Conservation (phyloP, 495 filamentous ascomycete genomes). For the Penicillium manginii region DNA sequence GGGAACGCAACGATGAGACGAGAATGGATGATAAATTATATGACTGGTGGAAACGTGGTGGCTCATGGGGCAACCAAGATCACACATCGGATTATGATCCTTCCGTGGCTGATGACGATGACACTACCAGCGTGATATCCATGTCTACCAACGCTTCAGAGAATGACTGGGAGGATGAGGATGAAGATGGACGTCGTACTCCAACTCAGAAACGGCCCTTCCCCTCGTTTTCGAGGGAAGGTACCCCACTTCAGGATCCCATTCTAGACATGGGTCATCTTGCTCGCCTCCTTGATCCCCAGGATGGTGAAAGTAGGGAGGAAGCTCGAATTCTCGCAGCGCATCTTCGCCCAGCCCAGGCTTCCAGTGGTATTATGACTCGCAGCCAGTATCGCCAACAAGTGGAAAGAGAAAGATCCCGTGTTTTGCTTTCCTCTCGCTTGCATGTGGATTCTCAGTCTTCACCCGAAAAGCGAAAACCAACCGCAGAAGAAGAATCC, state of each 20-base stretch:
- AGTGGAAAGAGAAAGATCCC: slow-evolving; percentile 65
- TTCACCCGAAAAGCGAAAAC: slow-evolving; percentile 37
- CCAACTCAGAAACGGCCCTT: slow-evolving; percentile 65
- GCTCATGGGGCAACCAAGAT: slow-evolving; percentile 82
- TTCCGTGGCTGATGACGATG: slow-evolving; percentile 56
- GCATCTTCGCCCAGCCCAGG: slow-evolving; percentile 64
- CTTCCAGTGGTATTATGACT: slow-evolving; percentile 63
- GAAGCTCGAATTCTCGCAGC: slow-evolving; percentile 83
- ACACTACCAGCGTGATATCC: slow-evolving; percentile 79
- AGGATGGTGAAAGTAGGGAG: slow-evolving; percentile 71
- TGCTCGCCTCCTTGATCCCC: slow-evolving; percentile 82
- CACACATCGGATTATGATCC: slow-evolving; percentile 71
- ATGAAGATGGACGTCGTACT: slow-evolving; percentile 68
- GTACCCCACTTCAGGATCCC: slow-evolving; percentile 62
- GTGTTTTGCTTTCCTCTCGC: slow-evolving; percentile 60
- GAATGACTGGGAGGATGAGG: slow-evolving; percentile 61
- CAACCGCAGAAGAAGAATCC: slow-evolving; percentile 74
- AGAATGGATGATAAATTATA: slow-evolving; percentile 75
- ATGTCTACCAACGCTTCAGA: slow-evolving; percentile 52
- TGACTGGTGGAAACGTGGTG: slow-evolving; percentile 75
- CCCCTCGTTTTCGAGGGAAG: slow-evolving; percentile 53
- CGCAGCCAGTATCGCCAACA: slow-evolving; percentile 73
- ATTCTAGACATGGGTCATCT: slow-evolving; percentile 69
- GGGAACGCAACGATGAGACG: slow-evolving; percentile 56
- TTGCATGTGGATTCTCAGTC: slow-evolving; percentile 23